Evolutionary conservation across 1,284 basidiomycete genomes (phyloP).

Genomic region (Butyriboletus appendiculatus): DNA sequence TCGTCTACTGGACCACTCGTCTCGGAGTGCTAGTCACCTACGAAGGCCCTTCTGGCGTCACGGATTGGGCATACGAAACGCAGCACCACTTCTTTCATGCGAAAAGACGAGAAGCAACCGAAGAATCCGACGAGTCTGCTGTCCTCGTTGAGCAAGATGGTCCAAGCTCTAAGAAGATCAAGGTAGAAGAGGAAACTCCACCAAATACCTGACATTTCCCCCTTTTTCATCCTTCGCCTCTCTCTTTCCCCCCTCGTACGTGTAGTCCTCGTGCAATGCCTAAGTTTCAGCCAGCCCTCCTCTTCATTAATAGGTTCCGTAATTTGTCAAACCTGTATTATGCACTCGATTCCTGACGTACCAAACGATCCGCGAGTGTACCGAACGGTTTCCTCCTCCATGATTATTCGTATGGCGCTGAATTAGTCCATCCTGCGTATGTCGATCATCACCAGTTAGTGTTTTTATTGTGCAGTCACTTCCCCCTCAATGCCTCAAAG

Average conservation of each 20-base stretch:
- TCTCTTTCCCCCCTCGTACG: conserved; percentile 1
- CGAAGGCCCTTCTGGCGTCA: conserved; percentile 38
- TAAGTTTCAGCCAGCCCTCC: neutral
- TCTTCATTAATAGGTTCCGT: neutral
- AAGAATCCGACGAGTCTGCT: conserved; percentile 27
- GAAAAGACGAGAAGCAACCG: conserved; percentile 18
- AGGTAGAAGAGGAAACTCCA: conserved; percentile 26
- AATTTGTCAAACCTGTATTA: conserved; percentile 18
- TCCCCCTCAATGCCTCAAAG: too few relatives aligned
- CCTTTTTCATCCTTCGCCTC: neutral
- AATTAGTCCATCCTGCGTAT: neutral
- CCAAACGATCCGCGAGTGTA: conserved; percentile 8
- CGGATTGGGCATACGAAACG: conserved; percentile 40
- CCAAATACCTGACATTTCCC: conserved; percentile 4
- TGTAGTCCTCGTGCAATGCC: neutral
- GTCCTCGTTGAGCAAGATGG: conserved; percentile 24
- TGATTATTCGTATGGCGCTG: neutral
- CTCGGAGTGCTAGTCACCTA: conserved; percentile 34
- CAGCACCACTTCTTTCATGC: conserved; percentile 20
- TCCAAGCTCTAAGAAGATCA: conserved; percentile 22
- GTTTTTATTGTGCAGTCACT: neutral
- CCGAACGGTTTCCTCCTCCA: neutral
- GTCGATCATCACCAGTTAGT: neutral
- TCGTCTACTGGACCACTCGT: conserved; percentile 37
- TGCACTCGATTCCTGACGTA: conserved; percentile 11